phyloP scores from a whole-genome alignment of 805 yeast genomes.

The Kodamaea restingae region DNA sequence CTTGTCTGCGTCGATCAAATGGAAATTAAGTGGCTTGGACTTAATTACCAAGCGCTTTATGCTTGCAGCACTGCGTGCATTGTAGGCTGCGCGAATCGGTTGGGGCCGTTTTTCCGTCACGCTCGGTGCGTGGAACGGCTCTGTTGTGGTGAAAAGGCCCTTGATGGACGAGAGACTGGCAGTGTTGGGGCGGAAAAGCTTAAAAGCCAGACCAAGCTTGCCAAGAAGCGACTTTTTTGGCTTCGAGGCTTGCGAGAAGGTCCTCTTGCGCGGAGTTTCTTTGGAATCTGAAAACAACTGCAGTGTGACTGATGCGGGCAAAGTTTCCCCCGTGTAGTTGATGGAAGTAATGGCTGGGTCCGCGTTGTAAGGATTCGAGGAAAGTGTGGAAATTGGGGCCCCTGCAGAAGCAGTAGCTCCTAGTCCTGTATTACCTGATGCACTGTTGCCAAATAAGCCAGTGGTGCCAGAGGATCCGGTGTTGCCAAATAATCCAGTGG shows the following conservation, averaged over 20 bases:
- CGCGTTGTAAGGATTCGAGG: conserved; percentile 29
- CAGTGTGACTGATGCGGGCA: conserved; percentile 35
- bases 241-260: conserved; percentile 12
- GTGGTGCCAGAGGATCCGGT: conserved; percentile 16
- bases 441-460: conserved; percentile 3
- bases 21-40: conserved; percentile 39
- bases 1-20: conserved; percentile 39
- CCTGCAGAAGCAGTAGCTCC: too few relatives aligned
- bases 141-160: conserved; percentile 31
- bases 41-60: conserved; percentile 36
- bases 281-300: conserved; percentile 18
- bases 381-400: background rate
- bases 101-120: conserved; percentile 1
- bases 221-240: conserved; percentile 26
- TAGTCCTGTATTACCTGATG: too few relatives aligned
- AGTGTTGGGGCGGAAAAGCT: conserved; percentile 22
- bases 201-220: conserved; percentile 34
- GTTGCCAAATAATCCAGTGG: conserved; percentile 7
- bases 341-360: conserved; percentile 21
- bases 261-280: conserved; percentile 15
- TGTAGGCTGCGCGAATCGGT: conserved; percentile 11
- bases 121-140: conserved; percentile 10
- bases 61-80: conserved; percentile 21
- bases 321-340: conserved; percentile 15
- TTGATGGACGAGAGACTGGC: conserved; percentile 15